Base-by-base conservation (phyloP, 2,329 filamentous ascomycete species). In the Epichloe gansuensis region DNA sequence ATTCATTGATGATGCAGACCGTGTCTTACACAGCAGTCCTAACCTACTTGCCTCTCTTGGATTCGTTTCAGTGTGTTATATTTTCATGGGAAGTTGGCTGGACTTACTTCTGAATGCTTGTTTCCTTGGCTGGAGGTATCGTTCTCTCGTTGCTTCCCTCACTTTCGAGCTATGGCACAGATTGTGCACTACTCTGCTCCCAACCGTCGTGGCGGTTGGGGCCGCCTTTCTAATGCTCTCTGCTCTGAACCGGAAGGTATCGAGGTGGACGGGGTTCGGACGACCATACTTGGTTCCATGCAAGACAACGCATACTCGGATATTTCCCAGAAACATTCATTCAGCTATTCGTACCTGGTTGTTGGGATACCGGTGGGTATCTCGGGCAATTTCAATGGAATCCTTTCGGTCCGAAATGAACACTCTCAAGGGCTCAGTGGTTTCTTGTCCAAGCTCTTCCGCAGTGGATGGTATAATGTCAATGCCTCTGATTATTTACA, bases 321-420 rank as follows among this genome's bases (percentile, higher is more conserved):
- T 85, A n/a, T 82, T 84, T 53, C 86, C 0, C 75, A 80, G 61
- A 79, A 76, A 54, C 82, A 89, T 62, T 75, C 75, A 0, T 90
- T 91, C 61, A 72, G 72, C 1, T 88, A 88, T 62, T 82, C 83
- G 0, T 88, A 89, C 63, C 75, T 90, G 1, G 72, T 83, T 46
- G 80, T 82, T 28, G 85, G 85, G 0, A 72, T 86, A 42, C 85
- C 85, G 0, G 74, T 89, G 25, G 76, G 76, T n/a, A 82, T 78
- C 65, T 69, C 70, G 49, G 83, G 81, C 5, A 69, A 68, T 43
- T 67, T 72, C n/a, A 76, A 75, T 46, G 75, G 75, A 9, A 70
- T 85, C 56, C 62, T 87, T 37, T 83, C 82, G 2, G 66, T 67
- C 6, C 69, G 70, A 31, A 52, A 60, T 25, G 38, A 44, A 25